These are phyloP conservation scores for Colletotrichum camelliae DNA, from an alignment of 2,329 filamentous ascomycete species.

Conservation along the genomic window DNA sequence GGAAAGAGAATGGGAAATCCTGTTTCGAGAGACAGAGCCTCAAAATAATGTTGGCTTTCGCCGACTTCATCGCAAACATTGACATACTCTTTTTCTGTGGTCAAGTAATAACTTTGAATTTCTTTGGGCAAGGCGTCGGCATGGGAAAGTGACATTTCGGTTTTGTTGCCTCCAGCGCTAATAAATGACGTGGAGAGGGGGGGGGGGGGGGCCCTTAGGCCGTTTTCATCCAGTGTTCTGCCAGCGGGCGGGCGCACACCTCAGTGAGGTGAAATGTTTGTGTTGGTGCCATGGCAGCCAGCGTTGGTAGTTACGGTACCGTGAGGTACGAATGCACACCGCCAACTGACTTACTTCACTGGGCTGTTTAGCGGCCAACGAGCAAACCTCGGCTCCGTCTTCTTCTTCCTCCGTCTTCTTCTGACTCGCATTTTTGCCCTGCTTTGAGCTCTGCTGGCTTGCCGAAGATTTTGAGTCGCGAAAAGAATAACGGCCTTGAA, in stretches of 20 bases:
- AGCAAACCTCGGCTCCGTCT: not conserved
- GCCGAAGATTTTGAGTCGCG: not conserved
- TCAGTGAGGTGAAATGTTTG: not conserved
- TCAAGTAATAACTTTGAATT: not conserved
- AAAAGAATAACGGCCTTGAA: not conserved
- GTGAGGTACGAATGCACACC: not conserved
- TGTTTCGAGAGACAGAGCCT: slow-evolving; percentile 3
- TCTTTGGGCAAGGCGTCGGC: not conserved
- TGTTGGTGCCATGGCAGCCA: not conserved
- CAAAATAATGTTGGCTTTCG: not conserved
- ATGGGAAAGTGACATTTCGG: slow-evolving; percentile 13
- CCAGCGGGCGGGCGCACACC: not conserved
- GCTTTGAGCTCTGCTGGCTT: not conserved
- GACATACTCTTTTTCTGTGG: too few species aligned
- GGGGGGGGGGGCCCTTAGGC: not conserved
- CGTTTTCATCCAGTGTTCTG: not conserved
- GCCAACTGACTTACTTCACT: not conserved
- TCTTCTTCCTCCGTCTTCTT: not conserved
- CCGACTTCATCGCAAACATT: not conserved
- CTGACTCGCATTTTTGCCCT: not conserved
- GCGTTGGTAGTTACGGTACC: not conserved
- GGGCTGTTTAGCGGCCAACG: not conserved
- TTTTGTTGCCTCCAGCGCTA: not conserved
- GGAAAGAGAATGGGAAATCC: not conserved
- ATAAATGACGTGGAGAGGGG: not conserved